Base-by-base conservation (phyloP, 495 filamentous ascomycete genomes). In the Neurospora hispaniola region DNA sequence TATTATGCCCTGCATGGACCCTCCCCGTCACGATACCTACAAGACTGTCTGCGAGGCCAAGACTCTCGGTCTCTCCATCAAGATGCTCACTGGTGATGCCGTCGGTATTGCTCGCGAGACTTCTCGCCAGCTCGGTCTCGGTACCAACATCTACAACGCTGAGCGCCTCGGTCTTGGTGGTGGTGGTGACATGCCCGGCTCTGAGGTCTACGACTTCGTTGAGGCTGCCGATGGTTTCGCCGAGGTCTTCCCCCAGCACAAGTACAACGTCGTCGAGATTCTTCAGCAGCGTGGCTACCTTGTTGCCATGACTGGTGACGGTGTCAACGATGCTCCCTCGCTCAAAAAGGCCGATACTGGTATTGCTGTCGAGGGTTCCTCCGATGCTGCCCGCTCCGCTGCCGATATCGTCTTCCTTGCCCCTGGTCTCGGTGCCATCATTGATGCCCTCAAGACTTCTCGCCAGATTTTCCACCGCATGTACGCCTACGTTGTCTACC, bases 231-330 rank as follows among this genome's bases (percentile, higher is more conserved):
- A 97, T 88, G 94, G 94, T 81, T 97, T 97, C 82, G 92, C 92
- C 77, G 94, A 97, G 82, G 94, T 97, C 54, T 98, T 97, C 87
- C 94, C 94, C 72, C 93, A 98, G 83, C 94, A 98, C 86, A 98
- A 98, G 87, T 97, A 95, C 84, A 94, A 97, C 76, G 94, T 98
- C 78, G 94, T 98, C 76, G 92, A 97, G 82, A 96, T 97, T 84
- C 90, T 98, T 40, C 94, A 98, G 84, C 92, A 97, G 84, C 92
- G 94, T 86, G 94, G 94, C 77, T 95, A 97, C 86, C 86, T 97
- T 48, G 94, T 96, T 82, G 94, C 94, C 77, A 98, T 98, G 94
- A 98, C 94, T 83, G 94, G 94, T 84, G 94, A 98, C 79, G 94
- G 94, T 88, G 94, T 98, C 81, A 98, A 98, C 83, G 94, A 98